These are phyloP conservation scores for Penicillium occitanis DNA, from an alignment of 2,329 filamentous ascomycete genomes.

Conservation along the genomic window DNA sequence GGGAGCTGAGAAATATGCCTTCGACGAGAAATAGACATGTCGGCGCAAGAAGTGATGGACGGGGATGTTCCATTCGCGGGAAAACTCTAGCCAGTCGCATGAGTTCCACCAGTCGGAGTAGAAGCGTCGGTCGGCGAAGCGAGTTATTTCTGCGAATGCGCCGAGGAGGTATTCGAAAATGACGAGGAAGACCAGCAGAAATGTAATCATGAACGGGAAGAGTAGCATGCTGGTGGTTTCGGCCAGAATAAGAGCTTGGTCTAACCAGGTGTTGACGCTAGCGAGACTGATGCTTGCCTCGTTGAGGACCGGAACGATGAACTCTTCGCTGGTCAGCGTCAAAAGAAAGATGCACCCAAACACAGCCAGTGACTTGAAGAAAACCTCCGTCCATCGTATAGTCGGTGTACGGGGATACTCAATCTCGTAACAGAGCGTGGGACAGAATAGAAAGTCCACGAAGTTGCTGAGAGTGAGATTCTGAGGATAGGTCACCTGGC, in stretches of 20 bases:
- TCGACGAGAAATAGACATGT: constrained; percentile 85
- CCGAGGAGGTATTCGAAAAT: constrained; percentile 97
- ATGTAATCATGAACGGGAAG: constrained; percentile 96
- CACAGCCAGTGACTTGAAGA: constrained; percentile 81
- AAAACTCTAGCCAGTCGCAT: constrained; percentile 78
- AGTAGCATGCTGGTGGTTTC: constrained; percentile 89
- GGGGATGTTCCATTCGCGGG: constrained; percentile 94
- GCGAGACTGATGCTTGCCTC: constrained; percentile 64
- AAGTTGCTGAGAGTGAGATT: constrained; percentile 85
- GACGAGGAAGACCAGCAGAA: constrained; percentile 92
- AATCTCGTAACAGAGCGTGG: constrained; percentile 94
- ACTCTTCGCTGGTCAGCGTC: constrained; percentile 88
- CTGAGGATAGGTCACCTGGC: constrained; percentile 82
- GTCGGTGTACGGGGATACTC: constrained; percentile 80
- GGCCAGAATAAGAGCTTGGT: constrained; percentile 75
- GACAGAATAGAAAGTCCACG: constrained; percentile 82
- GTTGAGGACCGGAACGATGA: constrained; percentile 84
- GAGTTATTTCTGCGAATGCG: constrained; percentile 89
- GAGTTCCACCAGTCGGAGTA: constrained; percentile 74
- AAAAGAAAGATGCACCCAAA: constrained; percentile 97
- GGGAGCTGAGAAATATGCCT: constrained; percentile 71
- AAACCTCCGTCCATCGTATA: constrained; percentile 77
- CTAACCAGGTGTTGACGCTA: constrained; percentile 52
- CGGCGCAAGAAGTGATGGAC: constrained; percentile 93
- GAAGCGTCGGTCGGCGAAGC: constrained; percentile 91